Base-by-base conservation (phyloP, 2,329 filamentous ascomycete species). In the Mycogone perniciosa region DNA sequence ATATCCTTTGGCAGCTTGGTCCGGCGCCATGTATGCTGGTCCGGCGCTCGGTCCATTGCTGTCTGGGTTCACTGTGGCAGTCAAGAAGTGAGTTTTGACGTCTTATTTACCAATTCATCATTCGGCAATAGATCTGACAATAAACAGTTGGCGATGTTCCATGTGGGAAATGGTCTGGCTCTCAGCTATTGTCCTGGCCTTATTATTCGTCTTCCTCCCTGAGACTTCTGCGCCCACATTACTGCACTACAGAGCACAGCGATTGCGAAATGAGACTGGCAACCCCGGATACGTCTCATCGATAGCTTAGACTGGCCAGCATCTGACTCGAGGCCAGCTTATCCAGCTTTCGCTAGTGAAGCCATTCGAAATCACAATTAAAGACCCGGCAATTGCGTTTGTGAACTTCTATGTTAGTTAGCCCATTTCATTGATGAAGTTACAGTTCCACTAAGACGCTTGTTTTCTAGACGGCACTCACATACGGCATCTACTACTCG, bases 101-200 rank as follows among this genome's bases (percentile, higher is more conserved):
- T 34, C 7, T 13, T 0, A 38, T 11, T 11, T 1, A 29, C 3
- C 37, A 6, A 27, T 46, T 26, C 3, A 3, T 11, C 0, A 10
- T 7, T 13, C 31, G 20, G 20, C 20, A 20, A 20, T 20, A 20
- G 20, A 9, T 9, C 27, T 46, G 7, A 39, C 72, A 1, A 74
- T 71, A 2, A 72, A 79, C 63, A 68, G 66, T 44, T 85, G 81
- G 81, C 71, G 80, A 11, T 85, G 80, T 80, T 77, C 77, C 0
- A 67, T 81, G 6, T 81, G 78, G 71, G 79, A 84, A 59, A 77
- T 84, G 44, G 69, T 85, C 50, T 85, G 80, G 79, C 71, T 77
- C 9, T 70, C 79, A 0, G 74, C 70, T 0, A 81, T 81, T 0
- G 61, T 82, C 37, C 76, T 84, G 55, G 55, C 84, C 9, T 46